Conservation (phyloP, 208 protist genomes). For the Leishmania aethiopica region DNA sequence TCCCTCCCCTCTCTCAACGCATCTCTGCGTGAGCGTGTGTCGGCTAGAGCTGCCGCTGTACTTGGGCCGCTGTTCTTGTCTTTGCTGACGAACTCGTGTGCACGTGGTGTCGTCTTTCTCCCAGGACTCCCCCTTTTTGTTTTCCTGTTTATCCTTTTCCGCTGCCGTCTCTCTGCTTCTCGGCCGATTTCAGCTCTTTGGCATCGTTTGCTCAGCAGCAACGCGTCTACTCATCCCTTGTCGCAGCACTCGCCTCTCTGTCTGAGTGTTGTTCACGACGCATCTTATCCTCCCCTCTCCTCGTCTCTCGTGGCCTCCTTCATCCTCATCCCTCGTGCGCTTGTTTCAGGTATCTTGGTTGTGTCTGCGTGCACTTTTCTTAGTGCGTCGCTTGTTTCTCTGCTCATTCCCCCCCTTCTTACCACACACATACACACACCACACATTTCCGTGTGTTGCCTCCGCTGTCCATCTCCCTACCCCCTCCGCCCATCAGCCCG, state of each 20-base stretch:
- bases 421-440: neutral
- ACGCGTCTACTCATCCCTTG: neutral
- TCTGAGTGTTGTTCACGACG: neutral
- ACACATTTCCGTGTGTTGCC: neutral
- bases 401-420: neutral
- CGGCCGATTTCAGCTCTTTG: constrained; percentile 1
- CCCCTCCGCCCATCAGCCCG: neutral
- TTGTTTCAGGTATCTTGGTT: neutral
- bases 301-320: neutral
- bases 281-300: neutral
- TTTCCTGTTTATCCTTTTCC: constrained; percentile 15
- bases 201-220: neutral
- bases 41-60: neutral
- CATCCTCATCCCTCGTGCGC: neutral
- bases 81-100: neutral
- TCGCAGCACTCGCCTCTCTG: neutral
- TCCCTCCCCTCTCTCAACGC: neutral
- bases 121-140: neutral
- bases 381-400: neutral
- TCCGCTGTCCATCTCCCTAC: neutral
- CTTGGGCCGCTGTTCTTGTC: neutral
- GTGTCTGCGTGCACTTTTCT: neutral
- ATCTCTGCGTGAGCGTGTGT: neutral
- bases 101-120: neutral
- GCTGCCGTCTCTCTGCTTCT: neutral